Conservation (phyloP, 495 filamentous ascomycete genomes). For the Glutinoglossum americanum region DNA sequence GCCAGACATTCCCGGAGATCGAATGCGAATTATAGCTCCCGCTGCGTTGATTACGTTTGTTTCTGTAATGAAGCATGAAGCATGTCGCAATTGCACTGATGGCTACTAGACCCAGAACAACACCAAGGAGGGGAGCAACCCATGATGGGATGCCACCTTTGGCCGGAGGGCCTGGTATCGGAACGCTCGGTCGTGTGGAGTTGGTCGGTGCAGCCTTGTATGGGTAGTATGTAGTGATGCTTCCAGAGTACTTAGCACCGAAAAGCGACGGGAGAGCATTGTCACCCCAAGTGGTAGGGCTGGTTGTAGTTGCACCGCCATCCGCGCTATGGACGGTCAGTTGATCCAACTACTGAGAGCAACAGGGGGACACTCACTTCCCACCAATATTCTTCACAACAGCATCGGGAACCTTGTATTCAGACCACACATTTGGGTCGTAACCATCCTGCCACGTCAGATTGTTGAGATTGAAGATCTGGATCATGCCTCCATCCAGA, state of each 20-base stretch:
- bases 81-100: slow-evolving; percentile 28
- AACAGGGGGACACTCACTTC: slow-evolving; percentile 16
- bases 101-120: slow-evolving; percentile 39
- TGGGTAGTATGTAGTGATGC: slow-evolving; percentile 37
- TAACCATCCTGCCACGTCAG: slow-evolving; percentile 35
- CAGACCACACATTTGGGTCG: slow-evolving; percentile 30
- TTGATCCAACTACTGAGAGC: not conserved
- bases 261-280: slow-evolving; percentile 31
- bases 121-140: slow-evolving; percentile 42
- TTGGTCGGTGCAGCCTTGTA: slow-evolving; percentile 19
- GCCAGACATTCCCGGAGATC: not conserved
- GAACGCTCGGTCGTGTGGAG: not conserved
- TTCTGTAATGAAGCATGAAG: slow-evolving; percentile 32
- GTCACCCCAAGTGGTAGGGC: slow-evolving; percentile 29
- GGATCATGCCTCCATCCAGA: slow-evolving; percentile 30
- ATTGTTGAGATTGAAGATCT: slow-evolving; percentile 42
- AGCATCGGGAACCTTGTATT: slow-evolving; percentile 39
- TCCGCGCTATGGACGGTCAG: slow-evolving; percentile 13
- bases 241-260: slow-evolving; percentile 28
- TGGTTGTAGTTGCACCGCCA: slow-evolving; percentile 36
- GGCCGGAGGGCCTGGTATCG: not conserved
- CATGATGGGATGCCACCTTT: slow-evolving; percentile 34
- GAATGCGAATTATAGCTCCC: not conserved
- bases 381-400: slow-evolving; percentile 40
- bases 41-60: slow-evolving; percentile 2